These are phyloP conservation scores for Ustilago nuda DNA, from an alignment of 1,284 basidiomycete genomes.

Conservation along the genomic window DNA sequence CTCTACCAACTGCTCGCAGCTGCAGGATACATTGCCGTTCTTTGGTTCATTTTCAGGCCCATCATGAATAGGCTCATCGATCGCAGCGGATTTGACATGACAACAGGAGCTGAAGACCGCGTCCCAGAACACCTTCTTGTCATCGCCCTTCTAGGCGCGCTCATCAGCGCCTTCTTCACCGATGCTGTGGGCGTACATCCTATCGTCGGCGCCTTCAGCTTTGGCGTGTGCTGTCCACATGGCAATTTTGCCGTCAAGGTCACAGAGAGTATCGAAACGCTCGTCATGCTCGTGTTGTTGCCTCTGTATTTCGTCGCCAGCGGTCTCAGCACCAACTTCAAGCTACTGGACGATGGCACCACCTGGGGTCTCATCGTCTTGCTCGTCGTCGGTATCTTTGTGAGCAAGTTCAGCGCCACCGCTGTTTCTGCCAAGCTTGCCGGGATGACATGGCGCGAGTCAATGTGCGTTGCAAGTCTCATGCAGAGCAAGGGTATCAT, in stretches of 20 bases:
- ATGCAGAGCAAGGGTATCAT: conserved; percentile 60
- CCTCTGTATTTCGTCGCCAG: conserved; percentile 56
- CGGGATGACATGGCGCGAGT: conserved; percentile 50
- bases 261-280: conserved; percentile 54
- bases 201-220: conserved; percentile 53
- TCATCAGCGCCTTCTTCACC: conserved; percentile 52
- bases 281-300: conserved; percentile 45
- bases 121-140: conserved; percentile 48
- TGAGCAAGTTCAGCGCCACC: conserved; percentile 52
- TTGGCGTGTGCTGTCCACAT: conserved; percentile 52
- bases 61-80: conserved; percentile 42
- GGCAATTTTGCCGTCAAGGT: conserved; percentile 53
- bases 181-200: conserved; percentile 52
- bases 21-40: conserved; percentile 42
- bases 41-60: conserved; percentile 50
- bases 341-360: conserved; percentile 43
- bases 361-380: conserved; percentile 54
- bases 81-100: conserved; percentile 45
- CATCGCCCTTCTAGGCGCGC: conserved; percentile 43
- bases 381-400: conserved; percentile 52
- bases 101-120: conserved; percentile 30
- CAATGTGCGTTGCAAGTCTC: conserved; percentile 49
- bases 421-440: conserved; percentile 39
- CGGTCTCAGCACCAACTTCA: conserved; percentile 54
- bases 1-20: conserved; percentile 53